Evolutionary conservation across 2,329 filamentous ascomycete species (phyloP).

Genomic region (Cercospora janseana): DNA sequence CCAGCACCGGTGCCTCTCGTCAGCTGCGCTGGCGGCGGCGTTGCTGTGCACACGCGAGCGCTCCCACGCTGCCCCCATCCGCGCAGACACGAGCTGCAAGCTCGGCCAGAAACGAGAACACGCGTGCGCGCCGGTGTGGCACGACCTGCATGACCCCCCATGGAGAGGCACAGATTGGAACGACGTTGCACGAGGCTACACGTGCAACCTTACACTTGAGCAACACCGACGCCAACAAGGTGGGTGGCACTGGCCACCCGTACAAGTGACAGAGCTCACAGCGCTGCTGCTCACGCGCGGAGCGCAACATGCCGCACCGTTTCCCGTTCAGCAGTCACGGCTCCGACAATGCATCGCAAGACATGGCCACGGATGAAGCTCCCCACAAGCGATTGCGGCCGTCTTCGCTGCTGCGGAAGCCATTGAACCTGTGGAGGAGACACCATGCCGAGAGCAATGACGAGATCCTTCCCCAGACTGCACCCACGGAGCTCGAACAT

Average conservation of each 20-base stretch:
- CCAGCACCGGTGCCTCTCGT: conserved; percentile 1
- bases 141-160: conserved; percentile 20
- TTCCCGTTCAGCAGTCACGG: conserved; percentile 33
- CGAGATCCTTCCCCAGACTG: conserved; percentile 23
- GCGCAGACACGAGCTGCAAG: background rate
- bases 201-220: conserved; percentile 17
- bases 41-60: background rate
- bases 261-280: conserved; percentile 15
- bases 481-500: conserved; percentile 32
- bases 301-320: conserved; percentile 34
- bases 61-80: background rate
- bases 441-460: conserved; percentile 28
- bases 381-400: conserved; percentile 24
- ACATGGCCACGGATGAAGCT: conserved; percentile 27
- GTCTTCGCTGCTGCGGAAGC: conserved; percentile 26
- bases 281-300: conserved; percentile 5
- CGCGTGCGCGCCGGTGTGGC: conserved; percentile 4
- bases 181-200: conserved; percentile 21
- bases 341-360: conserved; percentile 23
- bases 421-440: conserved; percentile 28
- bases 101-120: conserved; percentile 10
- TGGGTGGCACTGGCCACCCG: conserved; percentile 4
- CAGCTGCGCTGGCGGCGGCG: background rate
- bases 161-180: conserved; percentile 14
- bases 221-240: background rate